phyloP scores from a whole-genome alignment of 2,329 filamentous ascomycete genomes.

The Ascochyta pisi region DNA sequence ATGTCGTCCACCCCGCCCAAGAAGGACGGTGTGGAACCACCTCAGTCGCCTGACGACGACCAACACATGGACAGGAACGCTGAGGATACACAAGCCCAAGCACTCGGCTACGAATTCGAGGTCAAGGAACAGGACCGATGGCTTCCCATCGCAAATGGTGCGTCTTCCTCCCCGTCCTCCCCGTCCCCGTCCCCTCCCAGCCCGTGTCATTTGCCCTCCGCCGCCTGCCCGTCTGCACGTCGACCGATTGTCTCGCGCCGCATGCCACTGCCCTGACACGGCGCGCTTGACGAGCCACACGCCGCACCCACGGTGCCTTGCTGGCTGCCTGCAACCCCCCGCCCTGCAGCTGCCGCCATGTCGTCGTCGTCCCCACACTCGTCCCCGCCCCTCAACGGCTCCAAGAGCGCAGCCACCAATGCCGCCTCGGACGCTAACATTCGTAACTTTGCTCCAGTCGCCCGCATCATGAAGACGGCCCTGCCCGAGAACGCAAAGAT shows the following conservation, averaged over 20 bases:
- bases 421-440: conserved; percentile 84
- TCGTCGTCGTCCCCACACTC: conserved; percentile 53
- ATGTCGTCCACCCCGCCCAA: conserved; percentile 95
- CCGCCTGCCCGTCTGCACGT: conserved; percentile 44
- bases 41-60: conserved; percentile 92
- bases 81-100: conserved; percentile 77
- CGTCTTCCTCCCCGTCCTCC: conserved; percentile 57
- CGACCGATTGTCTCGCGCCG: conserved; percentile 54
- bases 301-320: conserved; percentile 25
- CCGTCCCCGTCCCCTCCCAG: conserved; percentile 28
- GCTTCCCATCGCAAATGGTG: conserved; percentile 99
- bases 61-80: conserved; percentile 87
- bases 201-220: conserved; percentile 49
- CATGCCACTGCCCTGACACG: conserved; percentile 51
- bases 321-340: conserved; percentile 39
- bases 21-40: conserved; percentile 86
- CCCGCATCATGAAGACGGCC: conserved; percentile 98
- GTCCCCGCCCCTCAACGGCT: conserved; percentile 40
- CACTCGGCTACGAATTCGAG: conserved; percentile 89
- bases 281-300: too few species aligned
- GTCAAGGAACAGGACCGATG: conserved; percentile 99
- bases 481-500: conserved; percentile 99
- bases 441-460: conserved; percentile 92
- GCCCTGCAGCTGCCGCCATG: conserved; percentile 51
- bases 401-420: conserved; percentile 30